Evolutionary conservation across 2,329 filamentous ascomycete genomes (phyloP), one percentile per base, ranked within the genome.

Genomic region (Acrocalymma vagum): DNA sequence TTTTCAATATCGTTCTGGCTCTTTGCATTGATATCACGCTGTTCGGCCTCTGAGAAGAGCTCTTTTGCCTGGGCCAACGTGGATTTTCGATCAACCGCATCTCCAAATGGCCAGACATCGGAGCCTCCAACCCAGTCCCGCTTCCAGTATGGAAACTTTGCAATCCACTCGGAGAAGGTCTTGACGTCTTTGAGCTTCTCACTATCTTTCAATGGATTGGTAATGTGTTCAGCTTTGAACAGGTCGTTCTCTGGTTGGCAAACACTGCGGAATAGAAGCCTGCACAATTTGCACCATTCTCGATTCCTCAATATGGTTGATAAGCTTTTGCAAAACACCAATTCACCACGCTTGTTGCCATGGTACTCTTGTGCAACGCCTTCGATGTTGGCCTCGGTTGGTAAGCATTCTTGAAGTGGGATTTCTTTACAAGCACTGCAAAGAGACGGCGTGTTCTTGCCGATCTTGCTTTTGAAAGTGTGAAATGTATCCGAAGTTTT

Each of bases 81-180:
- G 5, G 36, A 39, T 17, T 23, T 9, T 32, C 36, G 36, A 21
- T 39, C 27, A 15, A 31, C 15, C 14, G 36, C 21, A 22, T 39
- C 30, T 26, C 36, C 36, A 13, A 39, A 39, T 26, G 36, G 36
- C 36, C 36, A 39, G 14, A 31, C 20, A 6, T 29, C 28, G n/a
- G 28, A 27, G n/a, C 36, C 36, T 25, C 36, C 36, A 11, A 31
- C 14, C 28, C 36, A 39, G 10, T 39, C 36, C 25, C 36, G 31
- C 10, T 45, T 45, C 26, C 13, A 15, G 16, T 30, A 20, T 16
- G 29, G 16, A n/a, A 17, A n/a, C n/a, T 30, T 11, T 16, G 16
- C 16, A 9, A 30, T 30, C 29, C 29, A 30, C n/a, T n/a, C n/a
- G n/a, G 29, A 16, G 29, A 20, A 17, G 20, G 7, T 32, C 9